Evolutionary conservation across 2,329 filamentous ascomycete genomes (phyloP).

Genomic region (Thelonectria discophora): DNA sequence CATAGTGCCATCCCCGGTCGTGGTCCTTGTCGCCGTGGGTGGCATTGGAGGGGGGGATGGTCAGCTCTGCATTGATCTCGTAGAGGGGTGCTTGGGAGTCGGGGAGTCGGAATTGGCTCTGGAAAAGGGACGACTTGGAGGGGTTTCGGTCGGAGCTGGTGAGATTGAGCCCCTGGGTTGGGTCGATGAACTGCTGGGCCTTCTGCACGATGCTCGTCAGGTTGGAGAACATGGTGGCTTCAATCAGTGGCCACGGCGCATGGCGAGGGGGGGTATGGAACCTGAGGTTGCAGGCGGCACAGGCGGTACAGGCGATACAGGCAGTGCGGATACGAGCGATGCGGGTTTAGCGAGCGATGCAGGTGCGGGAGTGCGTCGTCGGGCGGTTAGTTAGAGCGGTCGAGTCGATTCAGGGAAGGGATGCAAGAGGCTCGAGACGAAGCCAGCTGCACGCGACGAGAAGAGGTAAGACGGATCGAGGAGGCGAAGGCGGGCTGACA

Average conservation of each 20-base stretch:
- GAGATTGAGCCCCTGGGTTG: conserved; percentile 78
- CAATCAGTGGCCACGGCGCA: conserved; percentile 52
- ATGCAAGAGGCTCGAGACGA: conserved; percentile 4
- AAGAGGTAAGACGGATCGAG: neutral
- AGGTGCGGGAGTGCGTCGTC: too few species aligned
- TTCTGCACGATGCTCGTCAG: conserved; percentile 88
- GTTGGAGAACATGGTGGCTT: conserved; percentile 68
- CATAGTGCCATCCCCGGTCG: conserved; percentile 85
- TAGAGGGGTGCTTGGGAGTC: conserved; percentile 91
- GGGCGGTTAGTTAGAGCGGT: too few species aligned
- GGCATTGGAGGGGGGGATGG: conserved; percentile 77
- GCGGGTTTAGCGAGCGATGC: neutral
- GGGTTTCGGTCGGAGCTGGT: conserved; percentile 81
- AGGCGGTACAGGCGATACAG: neutral
- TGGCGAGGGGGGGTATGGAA: conserved; percentile 43
- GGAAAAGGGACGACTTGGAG: conserved; percentile 92
- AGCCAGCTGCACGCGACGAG: conserved; percentile 13
- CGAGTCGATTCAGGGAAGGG: neutral
- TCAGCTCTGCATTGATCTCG: conserved; percentile 96
- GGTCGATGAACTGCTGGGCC: conserved; percentile 94
- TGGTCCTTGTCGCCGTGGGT: conserved; percentile 76
- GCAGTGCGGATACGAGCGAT: too few species aligned
- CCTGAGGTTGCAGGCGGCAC: conserved; percentile 23
- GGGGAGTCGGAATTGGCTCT: conserved; percentile 94
- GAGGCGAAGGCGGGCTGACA: conserved; percentile 11